Evolutionary conservation across 2,329 filamentous ascomycete species (phyloP).

Genomic region (Claviceps quebecensis): DNA sequence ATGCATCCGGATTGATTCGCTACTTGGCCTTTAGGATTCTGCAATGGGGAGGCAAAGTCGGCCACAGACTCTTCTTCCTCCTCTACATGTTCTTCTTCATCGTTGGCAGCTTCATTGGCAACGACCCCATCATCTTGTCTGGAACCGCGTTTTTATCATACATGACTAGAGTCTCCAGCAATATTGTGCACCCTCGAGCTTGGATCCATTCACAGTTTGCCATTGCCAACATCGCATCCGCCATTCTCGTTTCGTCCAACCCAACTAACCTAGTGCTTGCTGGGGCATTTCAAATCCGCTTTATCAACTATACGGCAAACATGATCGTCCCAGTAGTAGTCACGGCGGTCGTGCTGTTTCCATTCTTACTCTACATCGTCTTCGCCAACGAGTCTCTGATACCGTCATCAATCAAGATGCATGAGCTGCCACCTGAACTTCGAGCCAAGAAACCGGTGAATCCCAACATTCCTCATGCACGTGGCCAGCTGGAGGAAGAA

Average conservation of each 20-base stretch:
- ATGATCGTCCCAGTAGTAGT: constrained; percentile 59
- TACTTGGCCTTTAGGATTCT: constrained; percentile 58
- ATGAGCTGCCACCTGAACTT: constrained; percentile 46
- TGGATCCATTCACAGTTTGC: constrained; percentile 65
- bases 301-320: constrained; percentile 62
- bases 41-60: constrained; percentile 51
- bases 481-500: constrained; percentile 39
- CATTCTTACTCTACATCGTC: constrained; percentile 54
- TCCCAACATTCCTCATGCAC: constrained; percentile 55
- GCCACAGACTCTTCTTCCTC: constrained; percentile 56
- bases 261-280: constrained; percentile 64
- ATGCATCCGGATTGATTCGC: constrained; percentile 59
- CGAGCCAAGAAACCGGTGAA: constrained; percentile 47
- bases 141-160: constrained; percentile 64
- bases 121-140: constrained; percentile 61
- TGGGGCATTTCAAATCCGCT: constrained; percentile 57
- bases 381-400: constrained; percentile 52
- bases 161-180: constrained; percentile 62
- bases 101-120: constrained; percentile 55
- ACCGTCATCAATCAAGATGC: constrained; percentile 51
- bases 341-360: constrained; percentile 55
- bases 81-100: constrained; percentile 60
- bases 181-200: constrained; percentile 55
- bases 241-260: constrained; percentile 64
- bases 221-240: constrained; percentile 58